Conservation (phyloP, 2,329 filamentous ascomycete genomes). For the Trichoderma brevicompactum region DNA sequence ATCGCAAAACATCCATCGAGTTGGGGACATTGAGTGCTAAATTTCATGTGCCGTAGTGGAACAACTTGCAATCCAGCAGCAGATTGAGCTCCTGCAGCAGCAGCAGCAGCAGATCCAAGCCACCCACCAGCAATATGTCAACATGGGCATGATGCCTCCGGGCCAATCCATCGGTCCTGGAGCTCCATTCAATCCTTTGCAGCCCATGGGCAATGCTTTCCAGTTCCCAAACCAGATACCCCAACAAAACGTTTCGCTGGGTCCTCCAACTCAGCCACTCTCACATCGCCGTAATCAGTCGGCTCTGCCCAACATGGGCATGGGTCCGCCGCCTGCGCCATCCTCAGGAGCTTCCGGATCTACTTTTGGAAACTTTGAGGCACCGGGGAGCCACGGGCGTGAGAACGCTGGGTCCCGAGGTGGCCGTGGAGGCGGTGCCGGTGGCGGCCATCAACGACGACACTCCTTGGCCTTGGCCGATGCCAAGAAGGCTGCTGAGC, state of each 20-base stretch:
- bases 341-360: slow-evolving; percentile 86
- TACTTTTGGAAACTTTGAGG: slow-evolving; percentile 78
- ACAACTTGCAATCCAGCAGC: slow-evolving; percentile 95
- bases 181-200: slow-evolving; percentile 75
- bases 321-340: slow-evolving; percentile 87
- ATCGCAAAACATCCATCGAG: slow-evolving; percentile 5
- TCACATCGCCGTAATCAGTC: slow-evolving; percentile 98
- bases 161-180: slow-evolving; percentile 75
- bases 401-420: slow-evolving; percentile 61
- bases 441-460: slow-evolving; percentile 84
- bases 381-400: slow-evolving; percentile 46
- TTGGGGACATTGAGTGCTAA: slow-evolving; percentile 32
- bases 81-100: slow-evolving; percentile 95
- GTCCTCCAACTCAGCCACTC: slow-evolving; percentile 74
- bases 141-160: slow-evolving; percentile 91
- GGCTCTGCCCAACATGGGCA: slow-evolving; percentile 87
- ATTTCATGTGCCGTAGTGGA: slow-evolving; percentile 67
- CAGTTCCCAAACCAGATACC: slow-evolving; percentile 83
- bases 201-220: slow-evolving; percentile 82
- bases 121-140: slow-evolving; percentile 96
- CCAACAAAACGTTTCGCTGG: slow-evolving; percentile 75
- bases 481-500: slow-evolving; percentile 95
- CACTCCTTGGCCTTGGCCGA: slow-evolving; percentile 94
- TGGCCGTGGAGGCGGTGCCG: slow-evolving; percentile 68
- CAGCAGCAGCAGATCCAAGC: slow-evolving; percentile 98